Evolutionary conservation across 257 asterid genomes (phyloP).

Genomic region (Plantago major): DNA sequence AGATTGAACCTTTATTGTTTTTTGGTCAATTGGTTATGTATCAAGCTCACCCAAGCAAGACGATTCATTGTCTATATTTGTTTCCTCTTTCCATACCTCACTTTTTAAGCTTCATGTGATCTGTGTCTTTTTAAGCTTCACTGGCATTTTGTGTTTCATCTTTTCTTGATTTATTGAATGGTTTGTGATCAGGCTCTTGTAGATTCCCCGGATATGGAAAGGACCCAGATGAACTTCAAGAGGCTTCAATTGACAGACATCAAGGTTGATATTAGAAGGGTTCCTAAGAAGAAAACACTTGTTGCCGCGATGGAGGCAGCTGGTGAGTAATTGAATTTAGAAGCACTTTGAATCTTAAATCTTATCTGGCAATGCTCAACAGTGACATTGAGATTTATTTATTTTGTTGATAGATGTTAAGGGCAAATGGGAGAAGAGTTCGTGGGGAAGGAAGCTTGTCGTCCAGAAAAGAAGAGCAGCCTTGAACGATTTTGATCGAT

Average conservation of each 20-base stretch:
- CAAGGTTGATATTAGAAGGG: constrained; percentile 49
- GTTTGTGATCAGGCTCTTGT: constrained; percentile 41
- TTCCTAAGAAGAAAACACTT: constrained; percentile 51
- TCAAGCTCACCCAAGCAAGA: too few relatives aligned
- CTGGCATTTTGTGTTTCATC: background rate
- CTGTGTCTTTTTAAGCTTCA: too few relatives aligned
- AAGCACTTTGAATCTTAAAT: background rate
- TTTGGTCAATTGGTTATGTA: too few relatives aligned
- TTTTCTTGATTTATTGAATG: background rate
- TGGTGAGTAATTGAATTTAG: constrained; percentile 26
- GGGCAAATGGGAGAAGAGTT: constrained; percentile 57
- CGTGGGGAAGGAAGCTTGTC: constrained; percentile 59
- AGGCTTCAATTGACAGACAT: constrained; percentile 54
- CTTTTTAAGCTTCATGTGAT: too few relatives aligned
- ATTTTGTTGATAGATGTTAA: constrained; percentile 39
- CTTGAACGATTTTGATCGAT: constrained; percentile 51
- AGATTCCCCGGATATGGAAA: constrained; percentile 52
- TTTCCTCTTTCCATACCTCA: too few relatives aligned
- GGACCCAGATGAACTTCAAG: constrained; percentile 62
- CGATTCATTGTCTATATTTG: too few relatives aligned
- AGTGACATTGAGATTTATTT: background rate
- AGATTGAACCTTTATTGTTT: too few relatives aligned
- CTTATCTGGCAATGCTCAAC: background rate
- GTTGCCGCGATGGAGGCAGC: constrained; percentile 61
- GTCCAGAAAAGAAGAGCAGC: constrained; percentile 56